phyloP scores from a whole-genome alignment of 768 basidiomycete species.

The Suillus spraguei region DNA sequence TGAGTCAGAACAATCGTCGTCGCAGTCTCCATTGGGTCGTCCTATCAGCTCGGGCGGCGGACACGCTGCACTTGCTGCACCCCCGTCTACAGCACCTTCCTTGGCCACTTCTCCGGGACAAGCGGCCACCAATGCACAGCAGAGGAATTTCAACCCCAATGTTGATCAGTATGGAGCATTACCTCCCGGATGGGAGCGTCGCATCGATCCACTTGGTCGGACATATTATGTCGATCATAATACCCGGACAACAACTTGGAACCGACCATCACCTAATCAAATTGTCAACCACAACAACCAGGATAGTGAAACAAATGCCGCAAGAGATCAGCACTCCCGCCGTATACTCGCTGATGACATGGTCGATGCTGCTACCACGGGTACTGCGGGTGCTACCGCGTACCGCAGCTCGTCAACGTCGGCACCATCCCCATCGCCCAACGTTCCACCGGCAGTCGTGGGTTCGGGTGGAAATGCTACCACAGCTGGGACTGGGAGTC shows the following conservation, averaged over 20 bases:
- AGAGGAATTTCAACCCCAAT: constrained; percentile 90
- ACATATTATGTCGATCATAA: constrained; percentile 99
- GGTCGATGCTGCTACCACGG: constrained; percentile 66
- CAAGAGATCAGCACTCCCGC: constrained; percentile 83
- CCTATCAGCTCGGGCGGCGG: constrained; percentile 39
- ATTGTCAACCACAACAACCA: constrained; percentile 71
- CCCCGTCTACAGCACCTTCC: constrained; percentile 23
- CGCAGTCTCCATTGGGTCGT: constrained; percentile 32
- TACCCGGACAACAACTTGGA: constrained; percentile 97
- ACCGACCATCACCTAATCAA: constrained; percentile 81
- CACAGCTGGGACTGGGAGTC: constrained; percentile 78
- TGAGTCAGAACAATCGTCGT: constrained; percentile 32
- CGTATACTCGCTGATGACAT: constrained; percentile 85
- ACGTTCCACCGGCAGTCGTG: constrained; percentile 47
- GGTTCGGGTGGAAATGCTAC: constrained; percentile 54
- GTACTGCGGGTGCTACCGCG: constrained; percentile 39
- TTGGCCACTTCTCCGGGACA: constrained; percentile 38
- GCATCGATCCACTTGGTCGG: constrained; percentile 92
- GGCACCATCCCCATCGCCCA: constrained; percentile 30
- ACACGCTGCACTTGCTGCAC: constrained; percentile 20
- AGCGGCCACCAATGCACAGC: constrained; percentile 49
- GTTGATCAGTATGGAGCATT: constrained; percentile 93
- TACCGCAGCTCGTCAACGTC: constrained; percentile 42
- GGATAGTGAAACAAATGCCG: constrained; percentile 80
- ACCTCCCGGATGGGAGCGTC: constrained; percentile 93